Base-by-base conservation (phyloP, 2,329 filamentous ascomycete genomes). In the Microsporum canis region DNA sequence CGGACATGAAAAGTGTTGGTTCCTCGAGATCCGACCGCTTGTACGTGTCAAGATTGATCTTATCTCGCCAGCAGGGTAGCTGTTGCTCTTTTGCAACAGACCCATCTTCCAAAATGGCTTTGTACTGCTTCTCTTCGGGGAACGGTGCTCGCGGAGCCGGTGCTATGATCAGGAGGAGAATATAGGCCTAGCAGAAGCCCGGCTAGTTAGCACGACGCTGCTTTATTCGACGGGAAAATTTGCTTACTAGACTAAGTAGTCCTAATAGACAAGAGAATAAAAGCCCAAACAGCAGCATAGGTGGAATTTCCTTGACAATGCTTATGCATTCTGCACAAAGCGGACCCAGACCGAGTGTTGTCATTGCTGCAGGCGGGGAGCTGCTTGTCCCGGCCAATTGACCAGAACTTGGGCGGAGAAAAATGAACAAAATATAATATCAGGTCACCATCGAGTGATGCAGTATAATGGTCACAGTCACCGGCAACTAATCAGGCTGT, bases 11-110 rank as follows among this genome's bases (percentile, higher is more conserved):
- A n/a, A 96, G 76, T 64, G 91, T 85, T 12, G 91, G 83, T 1
- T 86, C 81, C 65, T 91, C 87, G 60, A 95, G 87, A 51, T 75
- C 76, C 23, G 36, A 73, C 71, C 64, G 75, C 70, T 64, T 75
- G 68, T 68, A 68, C 63, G 51, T 64, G 66, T 66, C 69, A 68
- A 80, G 77, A 77, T 85, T 81, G 82, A 86, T 87, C 71, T 81
- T 79, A 73, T 96, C 90, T 71, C 89, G 85, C 92, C 92, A 97
- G 77, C 89, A 96, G 8, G 91, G 88, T 33, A 96, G 73, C 29
- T 77, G 79, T 66, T 84, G 80, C 5, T 71, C 75, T 49, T 75
- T 71, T 63, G 78, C 84, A 57, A 78, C 76, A 10, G 78, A 77
- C 58, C 87, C 87, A 67, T 86, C 80, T 45, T 85, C 80, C 41